Evolutionary conservation across 2,329 filamentous ascomycete genomes (phyloP).

Genomic region (Pestalotiopsis sp.): DNA sequence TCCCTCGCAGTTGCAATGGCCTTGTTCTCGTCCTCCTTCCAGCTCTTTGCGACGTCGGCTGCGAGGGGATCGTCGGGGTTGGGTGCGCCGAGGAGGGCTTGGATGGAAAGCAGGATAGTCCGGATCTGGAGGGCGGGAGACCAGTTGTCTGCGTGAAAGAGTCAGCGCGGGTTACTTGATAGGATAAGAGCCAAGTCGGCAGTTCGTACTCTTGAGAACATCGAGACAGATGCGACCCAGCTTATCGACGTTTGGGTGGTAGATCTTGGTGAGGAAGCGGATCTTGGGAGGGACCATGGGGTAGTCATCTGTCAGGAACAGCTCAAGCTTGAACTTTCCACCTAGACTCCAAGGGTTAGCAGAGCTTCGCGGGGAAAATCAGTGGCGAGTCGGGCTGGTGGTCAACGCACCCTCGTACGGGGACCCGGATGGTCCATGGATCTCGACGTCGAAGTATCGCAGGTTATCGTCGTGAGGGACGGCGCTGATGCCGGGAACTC

Average conservation of each 20-base stretch:
- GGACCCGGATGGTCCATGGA: constrained; percentile 88
- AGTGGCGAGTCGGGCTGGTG: neutral
- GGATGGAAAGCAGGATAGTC: constrained; percentile 97
- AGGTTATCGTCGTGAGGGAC: constrained; percentile 96
- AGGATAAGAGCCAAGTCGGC: neutral
- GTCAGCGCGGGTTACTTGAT: constrained; percentile 10
- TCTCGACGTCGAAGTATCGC: constrained; percentile 96
- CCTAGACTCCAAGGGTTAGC: constrained; percentile 38
- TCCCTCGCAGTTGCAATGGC: constrained; percentile 91
- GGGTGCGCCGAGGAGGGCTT: constrained; percentile 91
- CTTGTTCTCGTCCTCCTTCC: constrained; percentile 94
- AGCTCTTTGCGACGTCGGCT: constrained; percentile 95
- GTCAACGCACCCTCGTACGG: constrained; percentile 81
- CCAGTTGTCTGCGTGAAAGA: constrained; percentile 78
- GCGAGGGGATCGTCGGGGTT: constrained; percentile 99
- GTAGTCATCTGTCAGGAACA: constrained; percentile 98
- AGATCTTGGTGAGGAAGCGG: constrained; percentile 97
- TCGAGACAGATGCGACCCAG: constrained; percentile 96
- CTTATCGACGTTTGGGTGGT: constrained; percentile 98
- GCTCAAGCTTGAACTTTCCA: constrained; percentile 93
- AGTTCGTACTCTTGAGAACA: constrained; percentile 81
- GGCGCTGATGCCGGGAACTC: constrained; percentile 94
- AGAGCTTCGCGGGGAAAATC: no score
- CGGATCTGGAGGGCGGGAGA: constrained; percentile 96
- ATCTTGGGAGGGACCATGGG: constrained; percentile 99